These are phyloP conservation scores for Russula sp. DNA, from an alignment of 768 basidiomycete genomes.

Conservation along the genomic window DNA sequence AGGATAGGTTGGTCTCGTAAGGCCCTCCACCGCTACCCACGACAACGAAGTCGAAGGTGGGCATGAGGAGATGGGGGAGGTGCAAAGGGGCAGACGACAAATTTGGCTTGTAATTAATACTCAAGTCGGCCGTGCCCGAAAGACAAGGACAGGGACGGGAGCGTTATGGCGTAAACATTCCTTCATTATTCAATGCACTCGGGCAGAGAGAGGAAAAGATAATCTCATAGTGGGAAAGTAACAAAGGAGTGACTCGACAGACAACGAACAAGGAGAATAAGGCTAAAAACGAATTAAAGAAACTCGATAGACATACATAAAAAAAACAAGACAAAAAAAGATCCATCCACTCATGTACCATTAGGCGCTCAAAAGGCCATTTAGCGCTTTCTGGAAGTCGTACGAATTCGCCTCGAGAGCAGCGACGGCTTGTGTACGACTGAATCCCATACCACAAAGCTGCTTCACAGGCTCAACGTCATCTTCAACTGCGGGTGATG, in stretches of 20 bases:
- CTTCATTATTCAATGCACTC: neutral
- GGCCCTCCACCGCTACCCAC: slow-evolving; percentile 82
- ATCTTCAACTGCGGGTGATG: slow-evolving; percentile 59
- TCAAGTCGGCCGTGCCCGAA: slow-evolving; percentile 1
- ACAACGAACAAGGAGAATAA: slow-evolving; percentile 13
- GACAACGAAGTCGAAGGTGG: slow-evolving; percentile 68
- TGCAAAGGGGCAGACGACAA: neutral
- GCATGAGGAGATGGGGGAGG: slow-evolving; percentile 36
- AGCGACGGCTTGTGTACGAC: slow-evolving; percentile 70
- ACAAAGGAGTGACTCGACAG: slow-evolving; percentile 17
- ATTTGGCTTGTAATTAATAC: slow-evolving; percentile 18
- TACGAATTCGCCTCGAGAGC: slow-evolving; percentile 85
- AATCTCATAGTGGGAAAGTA: slow-evolving; percentile 10
- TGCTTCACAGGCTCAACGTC: slow-evolving; percentile 77
- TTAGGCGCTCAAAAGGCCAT: slow-evolving; percentile 56
- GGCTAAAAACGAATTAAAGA: neutral
- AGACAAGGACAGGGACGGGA: slow-evolving; percentile 8
- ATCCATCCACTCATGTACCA: slow-evolving; percentile 3
- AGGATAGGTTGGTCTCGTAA: slow-evolving; percentile 83
- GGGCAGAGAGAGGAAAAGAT: neutral
- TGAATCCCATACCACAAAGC: slow-evolving; percentile 89
- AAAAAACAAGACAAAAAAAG: slow-evolving; percentile 18
- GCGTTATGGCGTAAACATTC: slow-evolving; percentile 5
- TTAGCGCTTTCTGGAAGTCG: slow-evolving; percentile 74
- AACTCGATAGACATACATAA: neutral